Evolutionary conservation across 768 basidiomycete genomes (phyloP).

Genomic region (Dioszegia hungarica): DNA sequence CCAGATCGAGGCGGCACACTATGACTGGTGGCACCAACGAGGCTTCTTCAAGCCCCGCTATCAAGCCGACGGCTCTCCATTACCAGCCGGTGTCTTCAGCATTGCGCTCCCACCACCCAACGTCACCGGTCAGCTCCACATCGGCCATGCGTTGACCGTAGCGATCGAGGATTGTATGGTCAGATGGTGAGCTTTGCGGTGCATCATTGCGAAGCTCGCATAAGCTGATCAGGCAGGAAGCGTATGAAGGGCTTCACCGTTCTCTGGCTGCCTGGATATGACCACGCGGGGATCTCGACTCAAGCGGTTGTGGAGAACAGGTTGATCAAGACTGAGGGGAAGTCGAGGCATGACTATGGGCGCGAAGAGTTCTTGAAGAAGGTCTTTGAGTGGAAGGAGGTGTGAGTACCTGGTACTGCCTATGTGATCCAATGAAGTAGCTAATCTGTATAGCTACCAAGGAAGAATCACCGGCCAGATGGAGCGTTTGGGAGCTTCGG

Average conservation of each 20-base stretch:
- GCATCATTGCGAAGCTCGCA: too few species aligned
- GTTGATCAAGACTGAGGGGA: slow-evolving; percentile 71
- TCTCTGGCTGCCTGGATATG: slow-evolving; percentile 88
- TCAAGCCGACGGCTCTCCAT: slow-evolving; percentile 56
- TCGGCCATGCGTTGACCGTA: slow-evolving; percentile 87
- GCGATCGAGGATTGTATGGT: slow-evolving; percentile 85
- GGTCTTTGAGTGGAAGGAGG: slow-evolving; percentile 95
- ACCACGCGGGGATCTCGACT: slow-evolving; percentile 97
- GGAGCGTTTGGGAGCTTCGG: slow-evolving; percentile 80
- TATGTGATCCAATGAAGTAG: background rate
- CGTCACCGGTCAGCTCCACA: slow-evolving; percentile 91
- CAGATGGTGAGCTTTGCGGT: slow-evolving; percentile 77
- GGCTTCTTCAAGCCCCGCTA: slow-evolving; percentile 76
- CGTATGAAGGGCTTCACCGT: slow-evolving; percentile 92
- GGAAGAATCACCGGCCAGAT: slow-evolving; percentile 85
- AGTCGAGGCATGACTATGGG: slow-evolving; percentile 89
- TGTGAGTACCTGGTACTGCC: slow-evolving; percentile 56
- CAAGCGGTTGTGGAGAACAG: slow-evolving; percentile 96
- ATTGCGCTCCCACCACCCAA: slow-evolving; percentile 92
- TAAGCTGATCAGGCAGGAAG: slow-evolving; percentile 59
- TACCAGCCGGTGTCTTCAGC: slow-evolving; percentile 69
- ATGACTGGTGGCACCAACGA: slow-evolving; percentile 91
- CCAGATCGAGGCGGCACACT: slow-evolving; percentile 92
- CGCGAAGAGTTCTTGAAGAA: slow-evolving; percentile 83
- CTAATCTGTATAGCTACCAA: slow-evolving; percentile 64